phyloP scores from a whole-genome alignment of 139 green algal genomes.

The Chlamydomonas schloesseri region DNA sequence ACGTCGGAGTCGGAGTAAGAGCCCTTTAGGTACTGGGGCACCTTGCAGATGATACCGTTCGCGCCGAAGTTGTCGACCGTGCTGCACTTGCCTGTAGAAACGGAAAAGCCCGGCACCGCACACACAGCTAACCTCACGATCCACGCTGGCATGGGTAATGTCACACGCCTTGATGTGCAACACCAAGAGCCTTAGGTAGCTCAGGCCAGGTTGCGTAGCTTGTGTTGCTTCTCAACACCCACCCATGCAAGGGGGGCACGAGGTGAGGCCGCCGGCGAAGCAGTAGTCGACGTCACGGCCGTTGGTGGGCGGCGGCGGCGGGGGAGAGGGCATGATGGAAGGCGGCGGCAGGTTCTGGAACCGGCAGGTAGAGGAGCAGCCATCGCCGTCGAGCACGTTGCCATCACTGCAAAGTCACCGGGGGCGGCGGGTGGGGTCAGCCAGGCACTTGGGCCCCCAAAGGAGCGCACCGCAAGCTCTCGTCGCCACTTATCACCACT shows the following conservation, averaged over 20 bases:
- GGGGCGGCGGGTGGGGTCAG: too few species aligned
- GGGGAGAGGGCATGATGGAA: background rate
- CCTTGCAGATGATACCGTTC: background rate
- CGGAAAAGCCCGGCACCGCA: too few species aligned
- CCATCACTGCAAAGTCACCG: background rate
- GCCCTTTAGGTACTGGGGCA: background rate
- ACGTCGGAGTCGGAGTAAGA: background rate
- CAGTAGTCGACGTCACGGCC: background rate
- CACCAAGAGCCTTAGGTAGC: too few species aligned
- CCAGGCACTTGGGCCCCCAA: too few species aligned
- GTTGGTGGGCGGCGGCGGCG: background rate
- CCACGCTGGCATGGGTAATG: too few species aligned
- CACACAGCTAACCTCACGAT: too few species aligned
- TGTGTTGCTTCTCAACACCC: too few species aligned
- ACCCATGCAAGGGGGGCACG: too few species aligned
- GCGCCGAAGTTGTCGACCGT: background rate
- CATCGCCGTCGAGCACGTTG: slow-evolving; percentile 4
- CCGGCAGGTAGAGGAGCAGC: background rate
- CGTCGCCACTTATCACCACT: too few species aligned
- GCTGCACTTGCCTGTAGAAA: background rate
- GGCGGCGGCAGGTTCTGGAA: slow-evolving; percentile 5
- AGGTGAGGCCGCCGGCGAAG: background rate
- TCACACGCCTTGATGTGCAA: too few species aligned
- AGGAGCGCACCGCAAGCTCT: too few species aligned
- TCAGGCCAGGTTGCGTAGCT: too few species aligned